phyloP scores from a whole-genome alignment of 768 basidiomycete species.

The Rubroboletus satanas region DNA sequence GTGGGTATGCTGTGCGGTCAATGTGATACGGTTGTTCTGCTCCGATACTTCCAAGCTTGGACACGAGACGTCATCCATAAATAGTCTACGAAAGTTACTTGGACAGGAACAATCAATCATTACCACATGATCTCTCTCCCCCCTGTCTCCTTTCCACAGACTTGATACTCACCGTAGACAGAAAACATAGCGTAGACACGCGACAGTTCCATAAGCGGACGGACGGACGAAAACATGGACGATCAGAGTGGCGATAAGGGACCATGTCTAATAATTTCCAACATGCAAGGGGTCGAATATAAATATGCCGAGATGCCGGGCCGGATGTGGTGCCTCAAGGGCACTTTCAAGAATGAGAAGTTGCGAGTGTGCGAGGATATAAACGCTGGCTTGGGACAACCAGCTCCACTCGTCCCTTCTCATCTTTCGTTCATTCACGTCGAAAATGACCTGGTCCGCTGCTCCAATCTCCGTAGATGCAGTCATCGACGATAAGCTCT shows the following conservation, averaged over 20 bases:
- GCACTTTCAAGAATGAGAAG: not conserved
- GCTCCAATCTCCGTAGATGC: constrained; percentile 25
- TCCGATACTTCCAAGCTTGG: not conserved
- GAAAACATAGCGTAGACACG: too few species aligned
- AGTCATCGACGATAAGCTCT: constrained; percentile 31
- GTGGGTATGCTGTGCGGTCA: not conserved
- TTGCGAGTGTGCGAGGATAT: constrained; percentile 10
- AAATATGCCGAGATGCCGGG: constrained; percentile 24
- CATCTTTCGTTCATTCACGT: not conserved
- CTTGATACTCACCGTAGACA: not conserved
- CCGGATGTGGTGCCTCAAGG: not conserved
- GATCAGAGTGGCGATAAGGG: not conserved
- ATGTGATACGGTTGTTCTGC: not conserved
- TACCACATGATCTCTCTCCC: not conserved
- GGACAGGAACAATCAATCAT: not conserved
- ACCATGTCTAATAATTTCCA: not conserved
- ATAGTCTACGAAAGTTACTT: not conserved
- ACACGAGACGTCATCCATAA: not conserved
- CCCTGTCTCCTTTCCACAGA: not conserved
- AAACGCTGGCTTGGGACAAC: constrained; percentile 9
- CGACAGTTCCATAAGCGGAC: not conserved
- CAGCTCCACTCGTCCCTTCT: constrained; percentile 14
- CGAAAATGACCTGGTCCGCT: constrained; percentile 28
- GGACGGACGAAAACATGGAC: not conserved
- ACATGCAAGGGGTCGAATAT: not conserved